These are phyloP conservation scores for Blepharisma stoltei DNA, from an alignment of 73 alveolate genomes.

Conservation along the genomic window DNA sequence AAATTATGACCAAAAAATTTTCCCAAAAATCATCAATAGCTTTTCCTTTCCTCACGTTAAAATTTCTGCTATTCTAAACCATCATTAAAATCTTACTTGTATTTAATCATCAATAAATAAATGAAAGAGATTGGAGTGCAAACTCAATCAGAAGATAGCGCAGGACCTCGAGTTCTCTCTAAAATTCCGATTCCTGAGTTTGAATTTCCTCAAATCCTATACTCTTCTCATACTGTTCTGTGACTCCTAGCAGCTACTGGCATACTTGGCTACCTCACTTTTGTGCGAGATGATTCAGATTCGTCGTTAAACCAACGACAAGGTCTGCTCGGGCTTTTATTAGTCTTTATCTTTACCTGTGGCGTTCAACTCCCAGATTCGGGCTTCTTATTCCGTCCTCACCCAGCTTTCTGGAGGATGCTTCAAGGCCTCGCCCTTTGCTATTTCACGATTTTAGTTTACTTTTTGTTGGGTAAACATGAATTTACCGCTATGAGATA, in stretches of 20 bases:
- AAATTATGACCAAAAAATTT: too few relatives aligned
- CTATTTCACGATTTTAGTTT: conserved; percentile 58
- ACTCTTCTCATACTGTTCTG: conserved; percentile 23
- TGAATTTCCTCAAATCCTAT: conserved; percentile 34
- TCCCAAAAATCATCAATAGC: too few relatives aligned
- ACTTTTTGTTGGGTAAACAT: neutral
- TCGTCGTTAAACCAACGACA: neutral
- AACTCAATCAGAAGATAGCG: conserved; percentile 8
- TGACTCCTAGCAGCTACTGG: conserved; percentile 3
- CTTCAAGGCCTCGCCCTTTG: conserved; percentile 58
- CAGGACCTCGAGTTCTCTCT: conserved; percentile 12
- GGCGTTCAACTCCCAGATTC: conserved; percentile 16
- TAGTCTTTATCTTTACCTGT: neutral
- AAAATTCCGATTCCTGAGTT: conserved; percentile 25
- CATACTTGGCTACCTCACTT: neutral
- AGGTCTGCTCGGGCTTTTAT: neutral
- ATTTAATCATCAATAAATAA: neutral
- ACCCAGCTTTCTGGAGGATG: conserved; percentile 86
- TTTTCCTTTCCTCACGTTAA: too few relatives aligned
- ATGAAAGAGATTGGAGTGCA: conserved; percentile 30
- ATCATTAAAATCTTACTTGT: too few relatives aligned
- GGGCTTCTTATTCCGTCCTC: conserved; percentile 56
- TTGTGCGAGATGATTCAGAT: neutral
- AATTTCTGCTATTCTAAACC: too few relatives aligned
- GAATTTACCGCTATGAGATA: too few relatives aligned